Conservation (phyloP, 192 early-diverging fungal genomes). For the Linnemannia schmuckeri region DNA sequence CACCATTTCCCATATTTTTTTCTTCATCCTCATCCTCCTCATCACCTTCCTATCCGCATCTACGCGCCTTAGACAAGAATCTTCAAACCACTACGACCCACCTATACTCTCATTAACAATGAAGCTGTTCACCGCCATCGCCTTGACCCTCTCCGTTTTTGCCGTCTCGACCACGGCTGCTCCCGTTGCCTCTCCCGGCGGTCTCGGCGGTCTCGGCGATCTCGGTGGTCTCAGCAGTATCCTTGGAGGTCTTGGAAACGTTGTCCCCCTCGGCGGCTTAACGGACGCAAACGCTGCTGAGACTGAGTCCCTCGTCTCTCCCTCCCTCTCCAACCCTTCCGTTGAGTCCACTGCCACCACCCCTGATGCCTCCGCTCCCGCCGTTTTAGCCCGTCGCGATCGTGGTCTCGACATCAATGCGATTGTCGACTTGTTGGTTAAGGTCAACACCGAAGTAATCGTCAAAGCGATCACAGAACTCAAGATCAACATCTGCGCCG, state of each 20-base stretch:
- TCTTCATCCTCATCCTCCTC: background rate
- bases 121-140: constrained; percentile 3
- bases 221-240: background rate
- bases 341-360: background rate
- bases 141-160: constrained; percentile 12
- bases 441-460: background rate
- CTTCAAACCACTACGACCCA: background rate
- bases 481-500: constrained; percentile 7
- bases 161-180: constrained; percentile 8
- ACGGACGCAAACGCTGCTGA: background rate
- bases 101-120: background rate
- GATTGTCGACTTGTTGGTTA: background rate
- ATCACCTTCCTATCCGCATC: background rate
- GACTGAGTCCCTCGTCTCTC: background rate
- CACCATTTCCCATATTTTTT: background rate
- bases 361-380: background rate
- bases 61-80: background rate
- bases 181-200: background rate
- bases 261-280: background rate
- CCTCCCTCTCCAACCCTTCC: background rate
- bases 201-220: background rate
- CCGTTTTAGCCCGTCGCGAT: background rate
- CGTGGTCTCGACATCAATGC: constrained; percentile 1
- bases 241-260: background rate
- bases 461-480: constrained; percentile 3